Evolutionary conservation across 371 early-diverging fungal species (phyloP).

Genomic region (Mortierella sp.): DNA sequence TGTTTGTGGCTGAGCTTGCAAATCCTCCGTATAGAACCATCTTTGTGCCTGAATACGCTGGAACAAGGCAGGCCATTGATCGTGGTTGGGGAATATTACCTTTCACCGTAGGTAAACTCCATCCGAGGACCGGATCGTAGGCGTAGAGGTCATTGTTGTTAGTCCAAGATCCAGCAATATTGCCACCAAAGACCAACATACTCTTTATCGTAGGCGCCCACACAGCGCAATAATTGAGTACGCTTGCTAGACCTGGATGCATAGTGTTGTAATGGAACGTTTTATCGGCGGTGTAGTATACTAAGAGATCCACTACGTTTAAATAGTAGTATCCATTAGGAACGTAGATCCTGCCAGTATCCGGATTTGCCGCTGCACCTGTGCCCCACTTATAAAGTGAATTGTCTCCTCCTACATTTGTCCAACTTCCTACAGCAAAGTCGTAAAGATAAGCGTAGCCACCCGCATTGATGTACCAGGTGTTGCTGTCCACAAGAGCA

Average conservation of each 20-base stretch:
- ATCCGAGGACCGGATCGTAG: neutral
- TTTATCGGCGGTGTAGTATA: neutral
- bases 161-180: neutral
- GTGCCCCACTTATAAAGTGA: neutral
- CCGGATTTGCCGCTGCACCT: neutral
- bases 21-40: slow-evolving; percentile 12
- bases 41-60: slow-evolving; percentile 13
- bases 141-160: no score
- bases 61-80: neutral
- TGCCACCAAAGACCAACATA: neutral
- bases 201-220: neutral
- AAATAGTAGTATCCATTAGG: neutral
- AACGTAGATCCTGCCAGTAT: neutral
- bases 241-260: neutral
- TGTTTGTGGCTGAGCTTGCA: neutral
- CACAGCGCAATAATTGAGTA: neutral
- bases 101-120: neutral
- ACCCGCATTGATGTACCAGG: neutral
- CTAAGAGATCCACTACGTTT: neutral
- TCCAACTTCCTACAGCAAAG: neutral
- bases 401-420: no score
- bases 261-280: neutral
- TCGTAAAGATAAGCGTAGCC: neutral
- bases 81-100: neutral
- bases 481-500: neutral